phyloP scores from a whole-genome alignment of 805 yeast species.

The Debaryomyces tyrocola region DNA sequence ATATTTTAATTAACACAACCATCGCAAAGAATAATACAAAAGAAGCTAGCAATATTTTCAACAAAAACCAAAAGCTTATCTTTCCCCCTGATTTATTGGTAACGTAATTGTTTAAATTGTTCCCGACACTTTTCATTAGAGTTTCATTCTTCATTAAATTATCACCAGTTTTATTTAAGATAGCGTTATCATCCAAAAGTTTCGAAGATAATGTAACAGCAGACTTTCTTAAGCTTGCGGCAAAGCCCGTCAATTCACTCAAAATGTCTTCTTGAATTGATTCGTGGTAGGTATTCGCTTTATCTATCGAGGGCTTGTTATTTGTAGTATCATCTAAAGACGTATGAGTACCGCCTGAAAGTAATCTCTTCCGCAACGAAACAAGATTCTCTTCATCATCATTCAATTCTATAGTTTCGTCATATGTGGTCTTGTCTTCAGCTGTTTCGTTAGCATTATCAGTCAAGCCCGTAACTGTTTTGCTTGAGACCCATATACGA shows the following conservation, averaged over 20 bases:
- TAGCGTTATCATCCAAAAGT: constrained; percentile 32
- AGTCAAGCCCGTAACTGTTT: not conserved
- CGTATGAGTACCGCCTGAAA: constrained; percentile 20
- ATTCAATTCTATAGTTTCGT: not conserved
- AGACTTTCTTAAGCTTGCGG: constrained; percentile 46
- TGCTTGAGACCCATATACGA: not conserved
- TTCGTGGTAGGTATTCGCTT: constrained; percentile 38
- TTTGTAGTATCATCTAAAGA: constrained; percentile 5
- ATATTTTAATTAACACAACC: constrained; percentile 33
- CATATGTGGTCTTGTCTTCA: not conserved
- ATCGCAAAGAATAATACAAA: constrained; percentile 28
- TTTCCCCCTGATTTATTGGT: constrained; percentile 41
- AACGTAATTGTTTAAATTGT: constrained; percentile 37
- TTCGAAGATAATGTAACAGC: constrained; percentile 43
- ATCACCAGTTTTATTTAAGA: constrained; percentile 35
- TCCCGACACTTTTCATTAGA: constrained; percentile 32
- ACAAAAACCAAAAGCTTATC: constrained; percentile 37
- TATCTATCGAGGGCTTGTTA: constrained; percentile 3
- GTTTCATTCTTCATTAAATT: constrained; percentile 30
- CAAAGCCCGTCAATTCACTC: constrained; percentile 48
- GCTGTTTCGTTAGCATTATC: not conserved
- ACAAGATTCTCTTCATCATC: constrained; percentile 18
- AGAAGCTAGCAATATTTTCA: constrained; percentile 28
- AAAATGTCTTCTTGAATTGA: constrained; percentile 49
- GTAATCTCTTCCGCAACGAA: constrained; percentile 22